phyloP scores from a whole-genome alignment of 257 asterid species.

The Salvia splendens region DNA sequence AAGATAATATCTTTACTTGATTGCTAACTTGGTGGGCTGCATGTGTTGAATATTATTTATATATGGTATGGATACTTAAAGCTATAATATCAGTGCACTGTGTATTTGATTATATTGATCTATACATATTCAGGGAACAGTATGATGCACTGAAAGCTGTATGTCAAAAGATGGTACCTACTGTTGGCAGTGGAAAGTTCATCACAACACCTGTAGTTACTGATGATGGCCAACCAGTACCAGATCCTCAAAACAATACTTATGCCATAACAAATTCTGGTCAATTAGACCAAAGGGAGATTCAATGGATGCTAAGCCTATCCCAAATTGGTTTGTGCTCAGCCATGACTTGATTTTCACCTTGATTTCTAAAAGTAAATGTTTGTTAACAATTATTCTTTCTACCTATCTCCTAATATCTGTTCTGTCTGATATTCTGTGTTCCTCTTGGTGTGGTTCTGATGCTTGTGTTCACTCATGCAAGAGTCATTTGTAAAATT shows the following conservation, averaged over 20 bases:
- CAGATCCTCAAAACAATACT: conserved; percentile 37
- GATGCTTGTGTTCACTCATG: conserved; percentile 9
- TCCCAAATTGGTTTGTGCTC: conserved; percentile 80
- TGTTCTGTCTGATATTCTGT: conserved; percentile 5
- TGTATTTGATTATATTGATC: conserved; percentile 1
- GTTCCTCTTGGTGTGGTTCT: conserved; percentile 15
- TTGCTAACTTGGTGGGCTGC: conserved; percentile 9
- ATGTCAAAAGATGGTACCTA: conserved; percentile 72
- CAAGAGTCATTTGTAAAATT: conserved; percentile 1
- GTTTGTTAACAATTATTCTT: neutral
- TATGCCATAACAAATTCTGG: conserved; percentile 37
- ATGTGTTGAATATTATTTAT: neutral
- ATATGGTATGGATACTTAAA: conserved; percentile 16
- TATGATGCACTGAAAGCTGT: conserved; percentile 76
- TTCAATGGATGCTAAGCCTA: conserved; percentile 74
- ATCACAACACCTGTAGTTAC: conserved; percentile 61
- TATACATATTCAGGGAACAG: conserved; percentile 54
- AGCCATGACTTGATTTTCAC: conserved; percentile 27
- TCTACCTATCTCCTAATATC: neutral
- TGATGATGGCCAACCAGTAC: conserved; percentile 63
- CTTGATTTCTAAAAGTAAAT: conserved; percentile 9
- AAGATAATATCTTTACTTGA: neutral
- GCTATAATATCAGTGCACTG: conserved; percentile 20
- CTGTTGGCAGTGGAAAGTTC: conserved; percentile 79
- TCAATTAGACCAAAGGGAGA: conserved; percentile 51